phyloP scores from a whole-genome alignment of 805 yeast genomes.

The Schizosaccharomyces octosporus region DNA sequence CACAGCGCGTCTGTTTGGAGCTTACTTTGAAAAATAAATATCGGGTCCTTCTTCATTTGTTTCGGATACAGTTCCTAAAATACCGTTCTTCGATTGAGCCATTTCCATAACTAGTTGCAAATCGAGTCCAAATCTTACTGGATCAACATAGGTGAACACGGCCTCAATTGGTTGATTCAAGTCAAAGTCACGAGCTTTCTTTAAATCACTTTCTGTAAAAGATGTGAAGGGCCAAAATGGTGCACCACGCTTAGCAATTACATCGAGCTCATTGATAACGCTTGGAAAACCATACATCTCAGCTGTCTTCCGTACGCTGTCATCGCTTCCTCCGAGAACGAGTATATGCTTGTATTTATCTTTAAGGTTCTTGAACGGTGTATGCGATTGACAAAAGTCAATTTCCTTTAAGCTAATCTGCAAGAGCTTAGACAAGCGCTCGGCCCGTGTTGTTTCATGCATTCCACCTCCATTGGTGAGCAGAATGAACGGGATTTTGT shows the following conservation, averaged over 20 bases:
- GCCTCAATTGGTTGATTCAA: constrained; percentile 56
- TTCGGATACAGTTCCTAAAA: constrained; percentile 57
- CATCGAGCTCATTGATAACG: constrained; percentile 50
- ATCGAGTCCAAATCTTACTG: constrained; percentile 82
- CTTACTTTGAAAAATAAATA: constrained; percentile 1
- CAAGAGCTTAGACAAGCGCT: constrained; percentile 27
- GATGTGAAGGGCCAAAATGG: constrained; percentile 44
- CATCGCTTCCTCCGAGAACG: constrained; percentile 63
- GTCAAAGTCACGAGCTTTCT: constrained; percentile 16
- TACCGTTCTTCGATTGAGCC: constrained; percentile 50
- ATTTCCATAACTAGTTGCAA: constrained; percentile 72
- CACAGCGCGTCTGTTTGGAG: constrained; percentile 16
- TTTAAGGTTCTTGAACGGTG: constrained; percentile 48
- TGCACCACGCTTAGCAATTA: constrained; percentile 28
- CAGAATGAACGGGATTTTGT: constrained; percentile 30
- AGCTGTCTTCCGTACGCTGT: constrained; percentile 51
- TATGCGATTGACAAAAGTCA: constrained; percentile 68
- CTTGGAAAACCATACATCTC: constrained; percentile 42
- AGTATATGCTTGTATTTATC: constrained; percentile 34
- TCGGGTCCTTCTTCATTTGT: constrained; percentile 8
- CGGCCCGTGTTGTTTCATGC: constrained; percentile 28
- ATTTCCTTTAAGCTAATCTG: constrained; percentile 41
- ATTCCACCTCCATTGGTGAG: constrained; percentile 1
- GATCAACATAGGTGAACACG: constrained; percentile 71
- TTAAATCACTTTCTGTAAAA: constrained; percentile 20